Evolutionary conservation across 352 stramenopile species (phyloP), one percentile per base, ranked within the genome.

Genomic region (Blastocystis sp.): DNA sequence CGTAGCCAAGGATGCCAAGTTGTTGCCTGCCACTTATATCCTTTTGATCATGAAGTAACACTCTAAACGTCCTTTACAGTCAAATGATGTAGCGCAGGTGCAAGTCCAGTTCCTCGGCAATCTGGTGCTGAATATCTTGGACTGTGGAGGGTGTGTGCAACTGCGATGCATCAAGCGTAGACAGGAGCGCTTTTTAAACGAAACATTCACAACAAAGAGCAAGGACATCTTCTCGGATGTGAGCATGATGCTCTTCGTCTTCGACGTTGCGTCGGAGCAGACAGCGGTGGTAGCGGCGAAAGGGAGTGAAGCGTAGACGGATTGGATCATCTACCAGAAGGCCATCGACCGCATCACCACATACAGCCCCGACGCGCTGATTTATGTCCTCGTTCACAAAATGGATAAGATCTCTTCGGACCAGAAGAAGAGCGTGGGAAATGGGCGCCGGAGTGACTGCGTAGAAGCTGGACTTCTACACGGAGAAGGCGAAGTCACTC

Each of bases 381-480:
- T 99, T 62, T 99, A 99, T 90, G 95, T 98, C 65, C 92, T 99
- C 28, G 96, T 99, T 74, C 96, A 99, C 92, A 99, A 99, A 92
- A 99, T 99, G 96, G 96, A 89, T 92, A 92, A 70, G 92, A 95
- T 62, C 91, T 91, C 52, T 91, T 93, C 91, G 60, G 91, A 91
- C n/a, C 23, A 34, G 7, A 79, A 70, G 64, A 21, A 17, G 40
- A 56, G 59, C 11, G 59, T 76, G 59, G 9, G 11, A 9, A 34
- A 45, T 34, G 40, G 48, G 79, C n/a, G 28, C 89, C 60, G 40
- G 17, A 14, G 17, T 40, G 40, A 74, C 40, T 74, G n/a, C 21
- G 1, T 84, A 59, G 88, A 48, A 76, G 21, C 2, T 81, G 23
- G 69, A 64, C 82, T 67, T 64, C 88, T 80, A 76, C 52, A 53